phyloP scores from a whole-genome alignment of 2,329 filamentous ascomycete genomes.

The Aquanectria penicillioides region DNA sequence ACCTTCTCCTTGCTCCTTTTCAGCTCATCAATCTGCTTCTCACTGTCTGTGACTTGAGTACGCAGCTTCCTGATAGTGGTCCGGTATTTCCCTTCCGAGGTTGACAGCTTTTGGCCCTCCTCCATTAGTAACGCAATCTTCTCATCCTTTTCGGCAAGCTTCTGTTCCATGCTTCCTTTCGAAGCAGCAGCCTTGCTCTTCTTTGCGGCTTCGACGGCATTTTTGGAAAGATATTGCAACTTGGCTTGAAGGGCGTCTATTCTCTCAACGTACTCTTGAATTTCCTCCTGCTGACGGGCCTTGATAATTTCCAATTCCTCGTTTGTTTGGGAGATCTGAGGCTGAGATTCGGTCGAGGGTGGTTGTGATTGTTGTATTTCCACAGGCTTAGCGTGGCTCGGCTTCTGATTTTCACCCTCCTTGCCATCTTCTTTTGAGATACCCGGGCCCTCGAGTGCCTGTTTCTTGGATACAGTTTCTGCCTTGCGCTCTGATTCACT shows the following conservation, averaged over 20 bases:
- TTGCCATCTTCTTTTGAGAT: background rate
- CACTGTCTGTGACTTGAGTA: constrained; percentile 70
- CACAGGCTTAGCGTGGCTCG: background rate
- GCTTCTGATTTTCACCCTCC: background rate
- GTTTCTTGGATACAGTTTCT: too few species aligned
- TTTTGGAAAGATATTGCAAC: constrained; percentile 85
- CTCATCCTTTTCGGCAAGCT: constrained; percentile 88
- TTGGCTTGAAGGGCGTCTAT: constrained; percentile 95
- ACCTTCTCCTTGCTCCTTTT: constrained; percentile 69
- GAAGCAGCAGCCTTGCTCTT: constrained; percentile 71
- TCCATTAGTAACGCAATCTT: constrained; percentile 90
- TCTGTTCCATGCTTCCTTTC: constrained; percentile 76
- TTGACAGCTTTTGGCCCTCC: constrained; percentile 89
- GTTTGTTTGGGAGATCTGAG: constrained; percentile 10
- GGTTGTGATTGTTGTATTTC: constrained; percentile 11
- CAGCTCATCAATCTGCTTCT: constrained; percentile 70
- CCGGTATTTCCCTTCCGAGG: constrained; percentile 85
- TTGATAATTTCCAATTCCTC: constrained; percentile 41
- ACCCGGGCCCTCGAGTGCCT: too few species aligned
- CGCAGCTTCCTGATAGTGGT: constrained; percentile 85
- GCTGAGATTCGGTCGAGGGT: background rate
- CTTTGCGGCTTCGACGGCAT: constrained; percentile 80
- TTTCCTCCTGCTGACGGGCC: constrained; percentile 76
- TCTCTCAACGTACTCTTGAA: constrained; percentile 84
- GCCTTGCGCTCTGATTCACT: background rate